Base-by-base conservation (phyloP, 1,284 basidiomycete genomes). In the Stereum hirsutum region DNA sequence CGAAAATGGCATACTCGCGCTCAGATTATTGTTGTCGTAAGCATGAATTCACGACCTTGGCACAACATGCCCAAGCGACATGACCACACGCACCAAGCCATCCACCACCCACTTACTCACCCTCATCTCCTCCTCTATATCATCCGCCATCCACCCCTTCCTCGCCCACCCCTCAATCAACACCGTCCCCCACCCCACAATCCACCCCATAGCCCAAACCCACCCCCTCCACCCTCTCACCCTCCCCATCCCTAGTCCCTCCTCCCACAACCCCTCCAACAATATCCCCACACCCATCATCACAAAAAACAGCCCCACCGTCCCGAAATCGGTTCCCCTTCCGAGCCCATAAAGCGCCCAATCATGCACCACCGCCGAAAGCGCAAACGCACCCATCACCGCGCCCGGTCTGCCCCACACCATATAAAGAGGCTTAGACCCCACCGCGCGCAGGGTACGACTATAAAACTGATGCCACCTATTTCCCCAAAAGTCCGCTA, bases 321-420 rank as follows among this genome's bases (percentile, higher is more conserved):
- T 46, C 6, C 54, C 43, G 6, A 71, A 65, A 27, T 80, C 72
- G 0, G 61, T 60, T 12, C 76, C 79, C 6, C 63, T 63, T 2
- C 69, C 73, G 70, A 80, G 73, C 4, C 74, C 76, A 65, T 72
- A 79, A 39, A 76, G 52, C 11, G 72, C 78, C 23, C 69, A 41
- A 49, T 75, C 66, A 46, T 84, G 81, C 14, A 84, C 50, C 2
- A 73, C 32, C 3, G 71, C 78, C 0, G 80, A 83, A 12, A 72
- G 49, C 2, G 71, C 39, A 52, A 84, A 84, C 1, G 69, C 70
- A 8, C 77, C 78, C 10, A 82, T 40, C 6, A 78, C 61, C 2
- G 56, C 59, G 5, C 72, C 76, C 4, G 54, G 45, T 14, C 66
- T 64, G 12, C 77, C 78, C 23, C 71, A 52, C 6, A 72, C 43